Base-by-base conservation (phyloP, 805 yeast genomes). In the Ogataea saltuana region DNA sequence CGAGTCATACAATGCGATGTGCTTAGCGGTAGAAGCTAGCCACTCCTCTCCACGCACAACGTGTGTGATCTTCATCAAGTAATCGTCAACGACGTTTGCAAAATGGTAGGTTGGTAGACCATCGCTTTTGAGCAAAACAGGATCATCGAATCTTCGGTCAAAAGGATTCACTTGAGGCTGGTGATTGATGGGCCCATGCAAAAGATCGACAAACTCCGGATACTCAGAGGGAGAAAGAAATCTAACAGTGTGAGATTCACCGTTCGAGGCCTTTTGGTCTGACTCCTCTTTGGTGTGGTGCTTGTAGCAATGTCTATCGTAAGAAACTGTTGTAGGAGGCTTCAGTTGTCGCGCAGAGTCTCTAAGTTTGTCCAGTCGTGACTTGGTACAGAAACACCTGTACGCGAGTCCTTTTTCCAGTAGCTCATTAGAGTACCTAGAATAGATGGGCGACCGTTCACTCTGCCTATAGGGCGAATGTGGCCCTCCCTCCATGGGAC, bases 21-120 rank as follows among this genome's bases (percentile, higher is more conserved):
- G 99, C 55, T 90, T 91, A 2, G 97, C 96, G 0, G 99, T 93
- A 0, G 98, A 88, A 1, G 96, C 85, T 9, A 93, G 68, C 99
- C 99, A 93, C 63, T 93, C 99, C 59, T 93, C 99, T 25, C 99
- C 99, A 53, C 99, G 73, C 4, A 93, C 81, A 7, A 93, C 99
- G 64, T 93, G 97, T 0, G 97, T 86, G 33, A 93, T 85, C 34
- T 80, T 64, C 99, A 93, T 93, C 35, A 86, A 67, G 61, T 90
- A 95, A 60, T 93, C 99, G 60, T 93, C 99, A 3, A 93, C 78
- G 6, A 93, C 96, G 57, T 88, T 91, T 12, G 99, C 99, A 58
- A 93, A 83, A 65, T 93, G 99, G 56, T 93, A 93, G 0, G 99
- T 93, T 19, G 99, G 99, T 47, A 88, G 68, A 0, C 91, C 90